Base-by-base conservation (phyloP, 2,329 filamentous ascomycete genomes). In the Atkinsonella texensis region DNA sequence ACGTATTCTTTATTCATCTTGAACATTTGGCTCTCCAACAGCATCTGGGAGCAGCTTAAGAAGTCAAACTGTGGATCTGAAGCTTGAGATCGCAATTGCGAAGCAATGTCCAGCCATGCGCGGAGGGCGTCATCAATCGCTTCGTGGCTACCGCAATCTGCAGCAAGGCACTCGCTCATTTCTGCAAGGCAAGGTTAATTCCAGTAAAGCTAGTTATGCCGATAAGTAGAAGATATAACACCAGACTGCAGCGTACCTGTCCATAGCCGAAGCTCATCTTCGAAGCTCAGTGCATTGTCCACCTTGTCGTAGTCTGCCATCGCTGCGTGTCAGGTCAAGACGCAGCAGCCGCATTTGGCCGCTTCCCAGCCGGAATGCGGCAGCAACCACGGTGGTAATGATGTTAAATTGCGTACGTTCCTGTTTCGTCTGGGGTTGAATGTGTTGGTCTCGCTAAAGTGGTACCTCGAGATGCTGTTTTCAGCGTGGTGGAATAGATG, bases 211-310 rank as follows among this genome's bases (percentile, higher is more conserved):
- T 40, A 23, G 17, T 3, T 38, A 6, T n/a, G 42, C 42, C 7
- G 28, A 32, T n/a, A 17, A 17, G 4, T 4, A 44, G 17, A 8
- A 18, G n/a, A 23, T 13, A 2, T 15, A 38, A 11, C 12, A 20
- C 44, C 15, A 48, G 13, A 15, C 31, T 17, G 4, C 35, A 50
- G 64, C 68, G 58, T 59, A 95, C 90, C 87, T 70, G 83, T 77
- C 91, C 89, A 96, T 72, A 95, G 89, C 70, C 90, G 84, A 68
- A 89, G 80, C 71, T 89, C 87, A 68, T 81, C 84, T 69, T 90
- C 85, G 68, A 87, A 76, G 64, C 47, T 50, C 47, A 50, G 20
- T 15, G 75, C 77, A 68, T 80, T 78, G 61, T 76, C 77, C 63
- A 79, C 53, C 53, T 62, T 63, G 53, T 89, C 84, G 70, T 81